phyloP scores from a whole-genome alignment of 2,329 filamentous ascomycete species.

The Neopestalotiopsis sp. region DNA sequence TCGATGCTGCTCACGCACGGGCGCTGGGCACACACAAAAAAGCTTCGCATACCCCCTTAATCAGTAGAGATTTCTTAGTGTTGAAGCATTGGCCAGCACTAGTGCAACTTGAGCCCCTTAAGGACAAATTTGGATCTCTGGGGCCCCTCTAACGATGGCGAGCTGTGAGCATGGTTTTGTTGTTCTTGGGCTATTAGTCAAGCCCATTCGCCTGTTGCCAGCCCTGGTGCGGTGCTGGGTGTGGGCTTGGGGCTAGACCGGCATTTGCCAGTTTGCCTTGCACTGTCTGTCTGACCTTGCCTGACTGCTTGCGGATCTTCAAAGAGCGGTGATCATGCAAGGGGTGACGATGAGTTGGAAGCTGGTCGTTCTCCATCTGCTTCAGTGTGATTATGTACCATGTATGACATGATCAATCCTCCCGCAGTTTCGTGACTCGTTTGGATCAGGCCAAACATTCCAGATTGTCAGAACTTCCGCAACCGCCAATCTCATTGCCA shows the following conservation, averaged over 20 bases:
- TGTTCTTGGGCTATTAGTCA: not conserved
- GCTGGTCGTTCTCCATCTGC: no score
- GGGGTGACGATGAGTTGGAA: no score
- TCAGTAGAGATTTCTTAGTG: constrained; percentile 14
- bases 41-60: constrained; percentile 13
- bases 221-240: not conserved
- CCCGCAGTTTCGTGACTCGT: not conserved
- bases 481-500: no score
- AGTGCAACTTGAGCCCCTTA: constrained; percentile 3
- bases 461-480: not conserved
- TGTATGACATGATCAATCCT: no score
- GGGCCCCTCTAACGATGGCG: not conserved
- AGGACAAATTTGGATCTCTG: not conserved
- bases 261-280: not conserved
- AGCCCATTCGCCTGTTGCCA: not conserved
- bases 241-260: not conserved
- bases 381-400: no score
- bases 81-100: constrained; percentile 1
- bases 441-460: not conserved
- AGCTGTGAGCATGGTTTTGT: no score
- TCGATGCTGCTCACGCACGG: not conserved
- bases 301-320: not conserved
- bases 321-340: not conserved
- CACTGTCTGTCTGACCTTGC: no score
- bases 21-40: not conserved